Evolutionary conservation across 495 filamentous ascomycete genomes (phyloP).

Genomic region (Mycothermus thermophilus): DNA sequence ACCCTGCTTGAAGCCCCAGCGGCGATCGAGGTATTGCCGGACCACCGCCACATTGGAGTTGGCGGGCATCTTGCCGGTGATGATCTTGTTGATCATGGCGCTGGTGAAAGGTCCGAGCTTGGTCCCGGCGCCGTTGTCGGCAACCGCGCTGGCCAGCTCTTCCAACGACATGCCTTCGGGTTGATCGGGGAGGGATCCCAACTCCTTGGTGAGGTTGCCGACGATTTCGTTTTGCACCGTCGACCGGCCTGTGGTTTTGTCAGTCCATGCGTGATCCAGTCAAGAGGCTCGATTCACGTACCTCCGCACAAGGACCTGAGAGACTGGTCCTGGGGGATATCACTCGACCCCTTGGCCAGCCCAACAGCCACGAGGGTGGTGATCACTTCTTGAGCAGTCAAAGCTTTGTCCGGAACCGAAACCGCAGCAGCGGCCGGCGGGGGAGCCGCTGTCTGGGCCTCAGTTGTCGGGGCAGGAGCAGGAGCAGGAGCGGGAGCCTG

Average conservation of each 20-base stretch:
- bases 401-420: too few species aligned
- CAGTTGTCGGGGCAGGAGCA: conserved; percentile 46
- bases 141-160: conserved; percentile 69
- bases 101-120: not conserved
- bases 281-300: not conserved
- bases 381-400: too few species aligned
- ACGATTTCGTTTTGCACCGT: conserved; percentile 85
- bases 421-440: too few species aligned
- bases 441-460: conserved; percentile 78
- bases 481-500: conserved; percentile 38
- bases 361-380: conserved; percentile 67
- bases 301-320: conserved; percentile 65
- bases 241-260: conserved; percentile 58
- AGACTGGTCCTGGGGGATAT: conserved; percentile 78
- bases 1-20: not conserved
- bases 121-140: not conserved
- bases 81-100: not conserved
- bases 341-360: conserved; percentile 75
- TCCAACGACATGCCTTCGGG: conserved; percentile 84
- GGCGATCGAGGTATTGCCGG: not conserved
- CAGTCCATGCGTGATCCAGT: not conserved
- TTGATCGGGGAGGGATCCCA: conserved; percentile 85
- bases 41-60: not conserved
- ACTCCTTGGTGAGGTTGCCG: conserved; percentile 82
- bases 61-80: not conserved